A percentile compares a stretch with the other conserved stretches of the same genome.
Conservation (phyloP, 345 rosid genomes). For the Camelina neglecta region DNA sequence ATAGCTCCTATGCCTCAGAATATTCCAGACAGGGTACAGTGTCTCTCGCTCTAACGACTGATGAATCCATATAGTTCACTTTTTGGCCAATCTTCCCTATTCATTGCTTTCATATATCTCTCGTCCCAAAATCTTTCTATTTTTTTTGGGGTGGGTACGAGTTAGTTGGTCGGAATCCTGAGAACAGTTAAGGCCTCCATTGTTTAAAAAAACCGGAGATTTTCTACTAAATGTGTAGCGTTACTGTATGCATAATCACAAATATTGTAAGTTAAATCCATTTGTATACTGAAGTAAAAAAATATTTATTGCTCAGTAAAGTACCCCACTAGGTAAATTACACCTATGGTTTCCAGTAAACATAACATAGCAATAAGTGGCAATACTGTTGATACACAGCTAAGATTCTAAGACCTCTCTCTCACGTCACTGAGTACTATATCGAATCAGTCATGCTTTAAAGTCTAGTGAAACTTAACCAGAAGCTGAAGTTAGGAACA, state of each 20-base stretch:
- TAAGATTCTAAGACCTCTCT: constrained; percentile 2
- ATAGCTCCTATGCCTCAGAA: constrained; percentile 82
- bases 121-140: constrained; percentile 8
- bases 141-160: constrained; percentile 30
- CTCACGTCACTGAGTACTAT: neutral
- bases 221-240: constrained; percentile 29
- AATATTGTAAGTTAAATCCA: constrained; percentile 32
- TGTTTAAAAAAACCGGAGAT: constrained; percentile 29
- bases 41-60: constrained; percentile 81
- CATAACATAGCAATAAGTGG: neutral
- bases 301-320: constrained; percentile 24
- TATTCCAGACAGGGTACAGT: constrained; percentile 89
- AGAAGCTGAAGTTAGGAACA: neutral
- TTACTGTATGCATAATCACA: constrained; percentile 27
- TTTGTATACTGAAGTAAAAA: constrained; percentile 39
- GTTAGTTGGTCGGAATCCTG: constrained; percentile 31
- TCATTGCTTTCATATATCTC: constrained; percentile 21
- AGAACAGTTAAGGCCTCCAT: constrained; percentile 32
- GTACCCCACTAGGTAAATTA: neutral
- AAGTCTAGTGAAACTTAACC: neutral
- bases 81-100: constrained; percentile 40
- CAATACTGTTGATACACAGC: neutral
- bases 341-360: constrained; percentile 7
- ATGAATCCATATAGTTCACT: constrained; percentile 45
- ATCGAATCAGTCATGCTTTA: neutral